Evolutionary conservation across 139 green algal species (phyloP).

Genomic region (Diplosphaera chodatii): DNA sequence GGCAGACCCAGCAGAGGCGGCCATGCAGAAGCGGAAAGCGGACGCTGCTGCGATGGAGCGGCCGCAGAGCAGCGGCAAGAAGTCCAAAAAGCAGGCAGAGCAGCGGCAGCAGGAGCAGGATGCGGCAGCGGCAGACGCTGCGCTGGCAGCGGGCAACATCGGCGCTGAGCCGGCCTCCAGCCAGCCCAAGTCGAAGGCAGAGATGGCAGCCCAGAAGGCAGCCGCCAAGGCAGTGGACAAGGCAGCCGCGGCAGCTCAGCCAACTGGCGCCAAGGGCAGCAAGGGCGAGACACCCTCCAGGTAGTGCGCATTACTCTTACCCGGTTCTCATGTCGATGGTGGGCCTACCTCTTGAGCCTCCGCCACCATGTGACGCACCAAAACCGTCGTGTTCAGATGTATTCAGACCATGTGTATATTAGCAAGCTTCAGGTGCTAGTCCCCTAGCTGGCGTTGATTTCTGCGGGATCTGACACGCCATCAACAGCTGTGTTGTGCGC

Average conservation of each 20-base stretch:
- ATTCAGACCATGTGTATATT: too few species aligned
- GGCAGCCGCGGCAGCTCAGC: slow-evolving; percentile 10
- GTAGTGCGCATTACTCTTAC: too few species aligned
- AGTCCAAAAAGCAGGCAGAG: too few species aligned
- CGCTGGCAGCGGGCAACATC: not conserved
- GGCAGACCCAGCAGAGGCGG: not conserved
- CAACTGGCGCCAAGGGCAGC: not conserved
- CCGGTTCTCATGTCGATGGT: too few species aligned
- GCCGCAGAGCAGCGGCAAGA: not conserved
- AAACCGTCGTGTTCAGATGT: too few species aligned
- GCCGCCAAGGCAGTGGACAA: slow-evolving; percentile 22
- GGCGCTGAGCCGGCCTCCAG: not conserved
- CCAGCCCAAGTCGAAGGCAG: slow-evolving; percentile 5
- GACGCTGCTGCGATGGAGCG: not conserved
- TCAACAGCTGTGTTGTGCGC: too few species aligned
- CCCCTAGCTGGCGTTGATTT: too few species aligned
- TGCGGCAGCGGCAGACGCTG: slow-evolving; percentile 12
- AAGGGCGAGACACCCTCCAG: too few species aligned
- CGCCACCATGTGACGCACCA: too few species aligned
- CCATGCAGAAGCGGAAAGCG: slow-evolving; percentile 16
- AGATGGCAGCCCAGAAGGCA: slow-evolving; percentile 8
- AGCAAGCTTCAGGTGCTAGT: too few species aligned
- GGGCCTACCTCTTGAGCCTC: too few species aligned
- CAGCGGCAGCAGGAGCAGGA: not conserved
- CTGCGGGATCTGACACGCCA: too few species aligned